Percentiles rank a stretch among this genome's conserved stretches.
Conservation (phyloP, 352 stramenopile genomes). For the Phytophthora citrophthora region DNA sequence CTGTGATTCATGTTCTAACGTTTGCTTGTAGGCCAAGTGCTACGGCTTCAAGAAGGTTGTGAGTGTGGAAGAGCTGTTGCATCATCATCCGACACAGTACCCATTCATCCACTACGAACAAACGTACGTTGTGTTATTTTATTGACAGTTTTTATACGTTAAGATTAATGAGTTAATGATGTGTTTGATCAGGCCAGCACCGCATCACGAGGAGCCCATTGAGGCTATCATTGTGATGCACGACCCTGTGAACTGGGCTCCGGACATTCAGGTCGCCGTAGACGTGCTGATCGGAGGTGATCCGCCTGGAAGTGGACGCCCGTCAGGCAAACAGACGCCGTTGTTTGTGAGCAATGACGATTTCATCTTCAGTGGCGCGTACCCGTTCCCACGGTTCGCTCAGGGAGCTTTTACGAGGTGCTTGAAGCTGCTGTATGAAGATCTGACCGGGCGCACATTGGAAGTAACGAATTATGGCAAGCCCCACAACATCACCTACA, state of each 20-base stretch:
- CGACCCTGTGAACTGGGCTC: slow-evolving; percentile 89
- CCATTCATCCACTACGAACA: slow-evolving; percentile 79
- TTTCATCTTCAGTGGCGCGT: slow-evolving; percentile 87
- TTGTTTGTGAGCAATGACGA: slow-evolving; percentile 90
- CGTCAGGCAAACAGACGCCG: slow-evolving; percentile 67
- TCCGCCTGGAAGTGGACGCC: slow-evolving; percentile 62
- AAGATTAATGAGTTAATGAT: background rate
- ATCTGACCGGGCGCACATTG: slow-evolving; percentile 63
- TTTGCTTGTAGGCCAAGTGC: slow-evolving; percentile 39
- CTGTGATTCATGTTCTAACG: background rate
- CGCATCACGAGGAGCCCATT: slow-evolving; percentile 73
- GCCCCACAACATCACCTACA: slow-evolving; percentile 84
- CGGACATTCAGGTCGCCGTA: slow-evolving; percentile 88
- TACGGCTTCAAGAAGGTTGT: slow-evolving; percentile 90
- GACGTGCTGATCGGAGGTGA: slow-evolving; percentile 89
- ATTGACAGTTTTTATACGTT: background rate
- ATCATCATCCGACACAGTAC: slow-evolving; percentile 80
- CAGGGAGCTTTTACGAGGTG: slow-evolving; percentile 85
- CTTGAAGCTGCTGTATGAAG: slow-evolving; percentile 77
- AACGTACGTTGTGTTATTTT: slow-evolving; percentile 38
- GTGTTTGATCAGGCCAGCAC: slow-evolving; percentile 40
- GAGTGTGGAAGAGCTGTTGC: slow-evolving; percentile 71
- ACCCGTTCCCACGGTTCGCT: slow-evolving; percentile 85
- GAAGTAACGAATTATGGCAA: slow-evolving; percentile 87
- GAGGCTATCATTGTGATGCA: slow-evolving; percentile 91